Evolutionary conservation across 148 eudicot genomes (phyloP), one percentile per base, ranked within the genome.

Genomic region (Vaccinium macrocarpon): DNA sequence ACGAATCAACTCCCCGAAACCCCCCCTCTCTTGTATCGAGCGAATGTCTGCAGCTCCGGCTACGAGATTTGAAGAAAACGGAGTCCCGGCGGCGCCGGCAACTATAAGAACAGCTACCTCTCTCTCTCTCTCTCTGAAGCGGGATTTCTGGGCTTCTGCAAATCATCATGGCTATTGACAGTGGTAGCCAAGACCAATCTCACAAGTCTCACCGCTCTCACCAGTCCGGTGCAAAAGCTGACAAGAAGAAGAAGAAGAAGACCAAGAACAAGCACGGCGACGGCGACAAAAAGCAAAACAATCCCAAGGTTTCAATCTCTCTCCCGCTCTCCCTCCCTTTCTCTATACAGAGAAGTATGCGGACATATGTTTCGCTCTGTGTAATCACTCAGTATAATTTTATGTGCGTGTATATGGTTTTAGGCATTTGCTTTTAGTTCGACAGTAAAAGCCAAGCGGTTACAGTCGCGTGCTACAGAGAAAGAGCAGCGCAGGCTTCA

Each of bases 401-500:
- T 61, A 8, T 13, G 42, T 23, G 52, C 38, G 61, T 35, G 32
- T 74, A 4, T 38, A 38, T 38, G 50, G 23, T 83, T 81, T 0
- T 83, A 95, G 98, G 98, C 98, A 14, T 94, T 93, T 89, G 91
- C 95, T 10, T 94, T 92, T 81, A 91, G 88, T 46, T 94, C 98
- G 13, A 86, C 89, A 77, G 92, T 88, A 46, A 94, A 95, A 90
- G 97, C 99, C 14, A 96, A 95, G 88, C 87, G 94, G 13, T 82
- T 93, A 86, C 94, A 92, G 38, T 86, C 96, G 12, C 93, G 88
- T 29, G 84, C 94, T 2, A 87, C 91, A 38, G 99, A 96, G 92
- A 93, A 94, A 84, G 98, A 94, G 91, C 99, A 96, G 88, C 92
- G 95, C 6, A 89, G 91, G 87, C 92, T 96, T 83, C 99, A 96